Base-by-base conservation (phyloP, 2,329 filamentous ascomycete genomes). In the Penicillium psychrosexuale region DNA sequence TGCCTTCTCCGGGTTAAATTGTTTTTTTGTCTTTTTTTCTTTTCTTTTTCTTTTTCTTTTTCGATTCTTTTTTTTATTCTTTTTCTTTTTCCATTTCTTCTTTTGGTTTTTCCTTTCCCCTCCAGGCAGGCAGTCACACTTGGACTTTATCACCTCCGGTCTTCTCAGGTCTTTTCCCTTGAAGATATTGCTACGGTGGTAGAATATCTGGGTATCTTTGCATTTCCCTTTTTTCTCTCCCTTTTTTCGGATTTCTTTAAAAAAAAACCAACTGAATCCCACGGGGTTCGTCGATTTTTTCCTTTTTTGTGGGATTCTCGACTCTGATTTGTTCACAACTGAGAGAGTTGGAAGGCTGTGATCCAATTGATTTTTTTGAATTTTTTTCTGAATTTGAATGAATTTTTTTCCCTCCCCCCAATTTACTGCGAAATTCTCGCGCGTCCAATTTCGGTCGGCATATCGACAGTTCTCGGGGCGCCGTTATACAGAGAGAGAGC, bases 311-410 rank as follows among this genome's bases (percentile, higher is more conserved):
- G 31, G 27, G 46, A 55, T 46, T 56, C 42, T 48, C 11, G 22
- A 28, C 30, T 52, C 36, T 58, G 43, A 56, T 52, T 52, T 58
- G 47, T 53, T 47, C 48, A 48, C 28, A 45, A 51, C 19, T 33
- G 34, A 8, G n/a, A 54, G 28, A 38, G 28, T 54, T 51, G 52
- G 28, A 51, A 28, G 47, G 15, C 34, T 54, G 34, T 51, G 47
- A 38, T 54, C 52, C 52, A 54, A 54, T 53, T 51, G 43, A 50
- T 52, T 60, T 48, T 47, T 47, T 52, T 39, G 38, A 44, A 40
- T 53, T 57, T 51, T 53, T 28, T 27, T 8, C 24, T 43, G 22
- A 37, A 37, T 47, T 38, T 28, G 19, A 49, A 31, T 51, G 11
- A 28, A 7, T 9, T 45, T 46, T 46, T 50, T 40, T 11, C 13